Evolutionary conservation across 2,329 filamentous ascomycete species (phyloP).

Genomic region (Fusarium phyllophilum): DNA sequence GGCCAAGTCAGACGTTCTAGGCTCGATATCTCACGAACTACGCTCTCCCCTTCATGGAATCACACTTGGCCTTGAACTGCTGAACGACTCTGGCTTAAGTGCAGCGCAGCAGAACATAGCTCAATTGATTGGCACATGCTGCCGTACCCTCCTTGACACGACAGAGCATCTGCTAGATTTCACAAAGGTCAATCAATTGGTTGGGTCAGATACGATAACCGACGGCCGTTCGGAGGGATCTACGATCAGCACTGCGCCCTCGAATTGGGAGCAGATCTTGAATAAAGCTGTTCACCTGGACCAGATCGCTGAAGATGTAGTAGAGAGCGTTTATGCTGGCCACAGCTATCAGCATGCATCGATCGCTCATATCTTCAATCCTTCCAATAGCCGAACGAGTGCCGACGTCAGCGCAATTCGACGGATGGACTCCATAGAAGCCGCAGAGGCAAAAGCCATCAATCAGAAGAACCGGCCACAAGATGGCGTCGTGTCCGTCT

Average conservation of each 20-base stretch:
- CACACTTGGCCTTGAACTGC: not conserved
- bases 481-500: not conserved
- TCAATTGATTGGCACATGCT: slow-evolving; percentile 1
- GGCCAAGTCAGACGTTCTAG: not conserved
- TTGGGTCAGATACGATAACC: fast-evolving
- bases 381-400: no score
- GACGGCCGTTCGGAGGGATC: fast-evolving
- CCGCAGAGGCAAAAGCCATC: not conserved
- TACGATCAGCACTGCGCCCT: no score
- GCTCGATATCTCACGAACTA: not conserved
- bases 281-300: not conserved
- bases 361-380: not conserved
- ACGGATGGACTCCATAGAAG: not conserved
- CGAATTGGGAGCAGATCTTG: not conserved
- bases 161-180: slow-evolving; percentile 3
- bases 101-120: not conserved
- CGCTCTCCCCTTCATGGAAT: slow-evolving; percentile 6
- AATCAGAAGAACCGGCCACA: not conserved
- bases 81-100: not conserved
- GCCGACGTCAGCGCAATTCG: not conserved
- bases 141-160: not conserved
- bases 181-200: not conserved
- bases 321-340: slow-evolving; percentile 6
- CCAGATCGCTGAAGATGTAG: not conserved
- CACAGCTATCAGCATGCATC: not conserved